phyloP scores from a whole-genome alignment of 2,329 filamentous ascomycete species.

The Parastagonospora avenae region DNA sequence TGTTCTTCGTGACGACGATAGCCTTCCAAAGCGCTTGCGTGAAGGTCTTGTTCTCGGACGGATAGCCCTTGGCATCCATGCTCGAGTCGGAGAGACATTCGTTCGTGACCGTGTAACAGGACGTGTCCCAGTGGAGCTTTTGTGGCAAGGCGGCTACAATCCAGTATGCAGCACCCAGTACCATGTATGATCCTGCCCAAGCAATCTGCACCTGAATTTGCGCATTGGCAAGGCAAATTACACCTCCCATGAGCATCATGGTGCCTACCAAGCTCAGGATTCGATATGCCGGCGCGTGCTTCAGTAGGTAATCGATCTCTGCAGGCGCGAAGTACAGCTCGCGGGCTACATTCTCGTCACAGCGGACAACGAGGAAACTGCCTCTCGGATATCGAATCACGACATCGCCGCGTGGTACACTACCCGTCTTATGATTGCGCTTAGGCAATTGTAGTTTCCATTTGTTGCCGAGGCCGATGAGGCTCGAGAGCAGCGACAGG shows the following conservation, averaged over 20 bases:
- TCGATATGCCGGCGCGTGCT: slow-evolving; percentile 49
- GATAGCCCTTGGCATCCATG: slow-evolving; percentile 38
- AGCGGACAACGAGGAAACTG: slow-evolving; percentile 56
- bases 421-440: slow-evolving; percentile 34
- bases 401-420: slow-evolving; percentile 50
- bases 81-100: slow-evolving; percentile 44
- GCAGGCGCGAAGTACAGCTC: slow-evolving; percentile 60
- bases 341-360: slow-evolving; percentile 56
- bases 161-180: slow-evolving; percentile 58
- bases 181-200: slow-evolving; percentile 57
- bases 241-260: slow-evolving; percentile 58
- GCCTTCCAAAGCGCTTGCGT: slow-evolving; percentile 57
- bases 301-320: slow-evolving; percentile 53
- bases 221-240: slow-evolving; percentile 58
- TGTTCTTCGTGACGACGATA: slow-evolving; percentile 53
- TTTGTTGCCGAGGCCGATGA: slow-evolving; percentile 57
- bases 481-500: slow-evolving; percentile 55
- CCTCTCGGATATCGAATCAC: slow-evolving; percentile 59
- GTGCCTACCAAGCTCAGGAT: slow-evolving; percentile 57
- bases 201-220: slow-evolving; percentile 54
- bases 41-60: slow-evolving; percentile 45
- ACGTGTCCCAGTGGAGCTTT: slow-evolving; percentile 55
- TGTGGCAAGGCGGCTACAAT: slow-evolving; percentile 55
- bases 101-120: slow-evolving; percentile 49
- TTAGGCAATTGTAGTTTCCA: slow-evolving; percentile 53